These are phyloP conservation scores for Colletotrichum gigasporum DNA, from an alignment of 2,329 filamentous ascomycete species.

Conservation along the genomic window DNA sequence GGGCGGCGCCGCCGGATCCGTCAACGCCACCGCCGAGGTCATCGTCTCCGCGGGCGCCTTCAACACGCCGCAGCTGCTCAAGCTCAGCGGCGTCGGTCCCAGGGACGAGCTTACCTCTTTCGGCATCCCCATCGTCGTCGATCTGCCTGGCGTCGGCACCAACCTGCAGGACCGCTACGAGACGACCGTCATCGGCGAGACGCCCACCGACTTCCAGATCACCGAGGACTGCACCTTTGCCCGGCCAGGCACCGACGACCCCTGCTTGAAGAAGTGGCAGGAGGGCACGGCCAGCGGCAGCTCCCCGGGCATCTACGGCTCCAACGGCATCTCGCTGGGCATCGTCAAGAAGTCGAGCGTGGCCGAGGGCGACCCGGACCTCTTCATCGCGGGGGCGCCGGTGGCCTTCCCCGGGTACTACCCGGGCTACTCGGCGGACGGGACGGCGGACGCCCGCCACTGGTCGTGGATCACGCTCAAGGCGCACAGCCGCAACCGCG, in stretches of 20 bases:
- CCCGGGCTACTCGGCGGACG: constrained; percentile 38
- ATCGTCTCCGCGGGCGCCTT: constrained; percentile 58
- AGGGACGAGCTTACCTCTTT: constrained; percentile 47
- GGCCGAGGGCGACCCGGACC: constrained; percentile 38
- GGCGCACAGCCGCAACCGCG: constrained; percentile 64
- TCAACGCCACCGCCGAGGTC: constrained; percentile 52
- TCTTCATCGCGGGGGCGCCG: constrained; percentile 42
- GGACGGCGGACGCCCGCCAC: constrained; percentile 46
- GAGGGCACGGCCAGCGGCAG: constrained; percentile 26
- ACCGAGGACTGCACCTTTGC: constrained; percentile 40
- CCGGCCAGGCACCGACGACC: constrained; percentile 39
- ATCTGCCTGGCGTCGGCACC: constrained; percentile 70
- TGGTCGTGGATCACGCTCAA: constrained; percentile 58
- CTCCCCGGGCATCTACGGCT: constrained; percentile 42
- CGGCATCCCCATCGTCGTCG: constrained; percentile 60
- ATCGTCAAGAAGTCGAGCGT: constrained; percentile 43
- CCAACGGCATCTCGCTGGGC: constrained; percentile 43
- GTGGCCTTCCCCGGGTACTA: constrained; percentile 40
- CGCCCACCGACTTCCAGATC: constrained; percentile 39
- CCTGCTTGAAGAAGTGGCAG: constrained; percentile 46
- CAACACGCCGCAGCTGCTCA: constrained; percentile 56
- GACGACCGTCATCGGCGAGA: constrained; percentile 33
- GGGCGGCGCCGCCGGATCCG: constrained; percentile 34
- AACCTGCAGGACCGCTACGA: constrained; percentile 52
- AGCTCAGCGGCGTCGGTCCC: constrained; percentile 55